These are phyloP conservation scores for Nakataea oryzae DNA, from an alignment of 2,329 filamentous ascomycete genomes.

Conservation along the genomic window DNA sequence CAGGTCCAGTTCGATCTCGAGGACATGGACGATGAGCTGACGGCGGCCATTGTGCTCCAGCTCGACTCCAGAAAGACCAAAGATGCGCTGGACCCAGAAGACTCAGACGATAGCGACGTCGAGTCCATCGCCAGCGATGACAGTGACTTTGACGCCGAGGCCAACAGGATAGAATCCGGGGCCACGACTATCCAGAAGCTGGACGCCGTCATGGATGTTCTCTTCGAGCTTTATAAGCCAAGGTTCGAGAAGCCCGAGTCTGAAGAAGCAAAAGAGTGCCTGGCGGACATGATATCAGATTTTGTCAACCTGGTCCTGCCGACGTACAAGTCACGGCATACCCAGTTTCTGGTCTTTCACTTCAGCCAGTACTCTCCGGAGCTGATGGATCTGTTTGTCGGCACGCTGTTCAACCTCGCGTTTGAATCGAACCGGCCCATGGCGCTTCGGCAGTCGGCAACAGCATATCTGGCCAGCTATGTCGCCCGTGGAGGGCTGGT, in stretches of 20 bases:
- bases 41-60: slow-evolving; percentile 58
- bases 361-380: slow-evolving; percentile 75
- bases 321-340: slow-evolving; percentile 83
- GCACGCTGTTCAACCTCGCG: slow-evolving; percentile 62
- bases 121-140: slow-evolving; percentile 66
- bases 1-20: slow-evolving; percentile 92
- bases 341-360: slow-evolving; percentile 93
- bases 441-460: slow-evolving; percentile 71
- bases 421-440: slow-evolving; percentile 61
- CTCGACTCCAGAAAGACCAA: slow-evolving; percentile 24
- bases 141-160: slow-evolving; percentile 52
- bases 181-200: slow-evolving; percentile 83
- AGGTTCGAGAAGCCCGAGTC: slow-evolving; percentile 60
- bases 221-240: slow-evolving; percentile 75
- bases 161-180: slow-evolving; percentile 56
- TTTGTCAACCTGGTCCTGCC: slow-evolving; percentile 84
- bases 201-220: slow-evolving; percentile 76
- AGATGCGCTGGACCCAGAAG: slow-evolving; percentile 34
- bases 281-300: slow-evolving; percentile 72
- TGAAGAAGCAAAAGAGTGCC: slow-evolving; percentile 58
- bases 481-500: slow-evolving; percentile 83
- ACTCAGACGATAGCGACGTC: slow-evolving; percentile 50
- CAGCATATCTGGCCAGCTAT: slow-evolving; percentile 89
- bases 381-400: slow-evolving; percentile 74
- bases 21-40: slow-evolving; percentile 80